phyloP scores from a whole-genome alignment of 129 eudicot genomes.

The Pulicaria dysenterica region DNA sequence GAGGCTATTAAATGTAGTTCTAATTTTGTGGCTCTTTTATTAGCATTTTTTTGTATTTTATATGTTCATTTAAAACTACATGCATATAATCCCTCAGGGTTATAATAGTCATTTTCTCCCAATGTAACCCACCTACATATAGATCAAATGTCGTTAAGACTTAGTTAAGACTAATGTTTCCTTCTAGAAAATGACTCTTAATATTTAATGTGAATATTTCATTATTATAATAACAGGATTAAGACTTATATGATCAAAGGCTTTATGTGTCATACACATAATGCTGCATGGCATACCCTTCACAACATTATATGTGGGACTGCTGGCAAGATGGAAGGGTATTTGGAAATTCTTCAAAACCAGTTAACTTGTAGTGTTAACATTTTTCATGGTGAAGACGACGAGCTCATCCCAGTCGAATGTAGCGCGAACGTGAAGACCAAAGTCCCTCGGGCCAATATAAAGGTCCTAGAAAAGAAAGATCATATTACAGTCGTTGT shows the following conservation, averaged over 20 bases:
- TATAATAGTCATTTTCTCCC: constrained; percentile 9
- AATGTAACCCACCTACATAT: constrained; percentile 20
- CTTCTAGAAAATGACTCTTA: constrained; percentile 26
- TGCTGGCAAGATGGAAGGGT: constrained; percentile 74
- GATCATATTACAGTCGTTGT: constrained; percentile 94
- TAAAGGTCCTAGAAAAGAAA: constrained; percentile 69
- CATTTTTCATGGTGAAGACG: constrained; percentile 77
- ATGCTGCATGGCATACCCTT: constrained; percentile 98
- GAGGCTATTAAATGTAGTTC: constrained; percentile 23
- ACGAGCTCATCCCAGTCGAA: constrained; percentile 89
- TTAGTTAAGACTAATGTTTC: constrained; percentile 7
- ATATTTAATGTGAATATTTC: constrained; percentile 5
- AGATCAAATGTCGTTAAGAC: constrained; percentile 46
- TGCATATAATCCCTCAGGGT: not conserved
- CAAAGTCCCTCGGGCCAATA: constrained; percentile 70
- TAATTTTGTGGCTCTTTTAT: constrained; percentile 18
- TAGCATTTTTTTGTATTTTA: not conserved
- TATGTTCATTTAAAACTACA: not conserved
- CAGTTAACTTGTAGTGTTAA: constrained; percentile 56
- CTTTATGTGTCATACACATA: constrained; percentile 84
- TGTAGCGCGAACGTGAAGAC: constrained; percentile 78
- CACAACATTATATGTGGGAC: constrained; percentile 96
- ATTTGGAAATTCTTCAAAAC: constrained; percentile 59
- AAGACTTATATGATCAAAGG: constrained; percentile 81
- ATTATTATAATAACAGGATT: constrained; percentile 45